phyloP scores from a whole-genome alignment of 345 rosid genomes.

The Melaleuca quinquenervia region DNA sequence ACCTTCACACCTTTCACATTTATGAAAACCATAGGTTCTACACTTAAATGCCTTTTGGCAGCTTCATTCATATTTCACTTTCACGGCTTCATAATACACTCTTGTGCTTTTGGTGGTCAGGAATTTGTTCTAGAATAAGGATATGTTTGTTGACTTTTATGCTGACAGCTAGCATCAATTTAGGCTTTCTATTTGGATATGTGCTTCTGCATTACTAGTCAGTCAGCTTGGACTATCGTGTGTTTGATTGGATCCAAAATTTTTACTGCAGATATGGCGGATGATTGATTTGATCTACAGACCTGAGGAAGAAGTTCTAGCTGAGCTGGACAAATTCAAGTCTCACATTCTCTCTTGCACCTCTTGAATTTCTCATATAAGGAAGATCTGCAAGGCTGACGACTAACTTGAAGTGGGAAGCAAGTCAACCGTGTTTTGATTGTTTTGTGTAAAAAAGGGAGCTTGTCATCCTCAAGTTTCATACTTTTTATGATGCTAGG shows the following conservation, averaged over 20 bases:
- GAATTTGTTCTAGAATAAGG: neutral
- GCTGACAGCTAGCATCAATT: neutral
- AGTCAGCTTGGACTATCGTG: neutral
- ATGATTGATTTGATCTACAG: slow-evolving; percentile 55
- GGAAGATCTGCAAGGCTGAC: neutral
- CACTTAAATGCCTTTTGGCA: neutral
- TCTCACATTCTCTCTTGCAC: slow-evolving; percentile 27
- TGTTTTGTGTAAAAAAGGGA: neutral
- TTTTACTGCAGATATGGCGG: slow-evolving; percentile 44
- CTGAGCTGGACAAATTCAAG: slow-evolving; percentile 37
- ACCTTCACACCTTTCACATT: neutral
- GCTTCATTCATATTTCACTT: neutral
- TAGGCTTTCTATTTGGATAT: neutral
- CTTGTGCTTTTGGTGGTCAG: neutral
- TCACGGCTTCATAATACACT: neutral
- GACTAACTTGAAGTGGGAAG: neutral
- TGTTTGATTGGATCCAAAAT: neutral
- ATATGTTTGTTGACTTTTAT: neutral
- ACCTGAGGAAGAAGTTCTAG: slow-evolving; percentile 48
- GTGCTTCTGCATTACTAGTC: neutral
- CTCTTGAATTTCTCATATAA: neutral
- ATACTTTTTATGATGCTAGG: neutral
- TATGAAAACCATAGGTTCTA: neutral
- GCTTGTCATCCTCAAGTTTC: neutral
- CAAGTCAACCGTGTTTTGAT: neutral